Base-by-base conservation (phyloP, 2,329 filamentous ascomycete species). In the Chaetomium sp. region DNA sequence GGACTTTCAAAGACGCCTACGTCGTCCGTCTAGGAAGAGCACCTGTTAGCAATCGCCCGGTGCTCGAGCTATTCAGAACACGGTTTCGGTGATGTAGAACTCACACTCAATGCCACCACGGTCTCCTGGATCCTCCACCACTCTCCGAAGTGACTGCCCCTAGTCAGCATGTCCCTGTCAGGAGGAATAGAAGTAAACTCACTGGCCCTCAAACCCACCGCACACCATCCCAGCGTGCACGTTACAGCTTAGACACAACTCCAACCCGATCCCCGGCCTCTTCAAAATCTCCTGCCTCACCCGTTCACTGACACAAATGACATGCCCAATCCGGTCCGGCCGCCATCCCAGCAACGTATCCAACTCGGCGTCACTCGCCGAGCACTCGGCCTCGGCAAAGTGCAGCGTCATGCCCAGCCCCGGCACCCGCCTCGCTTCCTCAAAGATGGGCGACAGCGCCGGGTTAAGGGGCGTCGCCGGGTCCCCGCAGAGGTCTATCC, bases 181-280 rank as follows among this genome's bases (percentile, higher is more conserved):
- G 6, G 16, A 45, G 42, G 49, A 25, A 59, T 33, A 21, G 23
- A 50, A n/a, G 23, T 55, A 23, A 57, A 70, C 70, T 35, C 50
- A 71, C 70, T 95, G 91, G 57, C 87, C 87, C 64, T 83, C 80
- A 66, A 83, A 85, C 7, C 86, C 85, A 0, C 90, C 89, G 1
- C 80, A 78, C 58, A 90, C 87, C 86, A 95, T 87, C 69, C 86
- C 87, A 1, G 89, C 89, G 69, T 89, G 85, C 1, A 95, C 90
- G 71, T 95, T 95, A 75, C 91, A 94, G 69, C 88, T 92, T 66
- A 95, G 78, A 67, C 91, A 95, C 45, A 95, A 74, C 76, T 95
- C 91, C 13, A 95, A 75, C 2, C 89, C 90, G 31, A 93, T 73
- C 1, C 80, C 80, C 8, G 29, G 13, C 47, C 58, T 23, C 80